A percentile compares a stretch with the other conserved stretches of the same genome.
Evolutionary conservation across 129 eudicot species (phyloP).

Genomic region (Flaveria brownii): DNA sequence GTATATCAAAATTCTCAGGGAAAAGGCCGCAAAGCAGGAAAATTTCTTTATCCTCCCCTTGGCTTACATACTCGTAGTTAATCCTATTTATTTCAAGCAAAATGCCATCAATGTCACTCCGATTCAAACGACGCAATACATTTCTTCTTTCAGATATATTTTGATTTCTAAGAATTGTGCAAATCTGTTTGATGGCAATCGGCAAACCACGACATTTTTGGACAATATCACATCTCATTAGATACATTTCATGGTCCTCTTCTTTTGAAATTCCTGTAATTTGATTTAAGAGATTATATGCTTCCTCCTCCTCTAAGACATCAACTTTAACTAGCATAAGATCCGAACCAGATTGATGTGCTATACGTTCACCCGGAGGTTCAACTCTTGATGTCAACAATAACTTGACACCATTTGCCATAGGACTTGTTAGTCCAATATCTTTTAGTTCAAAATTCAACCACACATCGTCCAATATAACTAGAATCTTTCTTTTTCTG

Average conservation of each 20-base stretch:
- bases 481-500: neutral
- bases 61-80: neutral
- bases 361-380: neutral
- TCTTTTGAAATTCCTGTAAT: neutral
- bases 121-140: no score
- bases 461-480: slow-evolving; percentile 27
- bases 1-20: neutral
- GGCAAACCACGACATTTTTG: slow-evolving; percentile 24
- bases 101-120: no score
- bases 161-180: neutral
- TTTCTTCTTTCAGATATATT: neutral
- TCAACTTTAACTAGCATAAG: neutral
- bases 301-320: slow-evolving; percentile 6
- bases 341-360: neutral
- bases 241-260: neutral
- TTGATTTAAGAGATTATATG: neutral
- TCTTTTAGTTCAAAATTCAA: neutral
- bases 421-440: slow-evolving; percentile 3
- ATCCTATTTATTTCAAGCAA: slow-evolving; percentile 10
- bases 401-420: neutral
- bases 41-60: neutral
- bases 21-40: slow-evolving; percentile 7
- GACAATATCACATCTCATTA: neutral
- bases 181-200: slow-evolving; percentile 21
- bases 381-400: slow-evolving; percentile 8